phyloP scores from a whole-genome alignment of 192 early-diverging fungal genomes.

The Dissophora ornata region DNA sequence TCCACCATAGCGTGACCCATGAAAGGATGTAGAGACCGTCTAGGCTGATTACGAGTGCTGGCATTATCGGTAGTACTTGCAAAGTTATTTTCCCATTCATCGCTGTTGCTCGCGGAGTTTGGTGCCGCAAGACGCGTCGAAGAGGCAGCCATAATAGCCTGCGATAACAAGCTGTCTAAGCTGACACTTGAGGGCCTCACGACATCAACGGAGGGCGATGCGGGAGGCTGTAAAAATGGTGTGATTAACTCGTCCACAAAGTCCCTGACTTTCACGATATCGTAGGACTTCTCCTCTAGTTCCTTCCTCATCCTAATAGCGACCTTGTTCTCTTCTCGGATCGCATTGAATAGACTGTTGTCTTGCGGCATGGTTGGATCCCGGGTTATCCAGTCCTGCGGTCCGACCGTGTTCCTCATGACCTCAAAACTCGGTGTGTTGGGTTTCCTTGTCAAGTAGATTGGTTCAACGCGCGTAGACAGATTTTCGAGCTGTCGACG shows the following conservation, averaged over 20 bases:
- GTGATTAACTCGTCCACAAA: conserved; percentile 45
- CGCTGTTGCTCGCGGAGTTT: neutral
- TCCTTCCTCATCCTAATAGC: conserved; percentile 51
- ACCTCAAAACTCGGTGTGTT: conserved; percentile 33
- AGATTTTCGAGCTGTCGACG: conserved; percentile 38
- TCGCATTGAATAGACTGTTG: conserved; percentile 31
- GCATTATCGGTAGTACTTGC: too few species aligned
- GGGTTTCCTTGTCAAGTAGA: conserved; percentile 39
- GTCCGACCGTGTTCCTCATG: conserved; percentile 38
- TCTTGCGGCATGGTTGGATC: conserved; percentile 24
- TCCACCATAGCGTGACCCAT: conserved; percentile 43
- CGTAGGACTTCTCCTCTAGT: conserved; percentile 20
- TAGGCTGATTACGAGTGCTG: neutral
- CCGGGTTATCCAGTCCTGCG: conserved; percentile 35
- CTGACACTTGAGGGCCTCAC: conserved; percentile 34
- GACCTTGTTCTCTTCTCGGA: conserved; percentile 46
- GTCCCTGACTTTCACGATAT: conserved; percentile 35
- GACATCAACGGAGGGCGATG: neutral
- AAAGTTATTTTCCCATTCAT: too few species aligned
- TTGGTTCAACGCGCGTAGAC: conserved; percentile 40
- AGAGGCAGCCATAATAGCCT: conserved; percentile 24
- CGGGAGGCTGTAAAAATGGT: conserved; percentile 11
- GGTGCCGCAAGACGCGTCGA: neutral
- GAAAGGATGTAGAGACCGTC: conserved; percentile 32
- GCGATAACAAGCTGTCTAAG: conserved; percentile 34